phyloP scores from a whole-genome alignment of 345 rosid genomes.

The Conringia planisiliqua region DNA sequence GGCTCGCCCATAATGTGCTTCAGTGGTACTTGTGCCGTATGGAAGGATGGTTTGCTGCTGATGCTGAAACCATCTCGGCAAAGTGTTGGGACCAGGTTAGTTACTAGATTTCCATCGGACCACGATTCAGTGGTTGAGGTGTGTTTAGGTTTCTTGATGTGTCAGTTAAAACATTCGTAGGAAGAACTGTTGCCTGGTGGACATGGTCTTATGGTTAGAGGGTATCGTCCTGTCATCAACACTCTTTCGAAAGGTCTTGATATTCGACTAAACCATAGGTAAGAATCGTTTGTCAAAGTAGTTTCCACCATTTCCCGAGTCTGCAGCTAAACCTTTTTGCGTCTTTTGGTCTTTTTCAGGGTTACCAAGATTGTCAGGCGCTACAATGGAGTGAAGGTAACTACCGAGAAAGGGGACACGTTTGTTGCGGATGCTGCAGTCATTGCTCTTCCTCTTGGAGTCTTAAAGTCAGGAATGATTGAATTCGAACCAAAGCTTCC shows the following conservation, averaged over 20 bases:
- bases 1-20: slow-evolving; percentile 72
- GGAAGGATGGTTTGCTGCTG: slow-evolving; percentile 99
- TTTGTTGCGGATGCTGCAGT: slow-evolving; percentile 84
- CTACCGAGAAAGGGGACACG: slow-evolving; percentile 62
- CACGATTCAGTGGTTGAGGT: neutral
- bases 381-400: slow-evolving; percentile 73
- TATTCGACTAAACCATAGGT: slow-evolving; percentile 81
- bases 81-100: slow-evolving; percentile 87
- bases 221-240: slow-evolving; percentile 89
- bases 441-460: slow-evolving; percentile 88
- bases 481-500: slow-evolving; percentile 84
- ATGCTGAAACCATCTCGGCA: slow-evolving; percentile 88
- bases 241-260: slow-evolving; percentile 96
- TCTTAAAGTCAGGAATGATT: slow-evolving; percentile 65
- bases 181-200: slow-evolving; percentile 95
- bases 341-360: slow-evolving; percentile 36
- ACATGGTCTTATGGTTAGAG: slow-evolving; percentile 97
- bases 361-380: slow-evolving; percentile 64
- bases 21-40: slow-evolving; percentile 98
- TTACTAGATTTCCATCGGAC: neutral
- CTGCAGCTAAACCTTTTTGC: neutral
- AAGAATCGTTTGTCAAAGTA: neutral
- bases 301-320: neutral
- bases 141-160: neutral
- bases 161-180: slow-evolving; percentile 34